A percentile compares a stretch with the other conserved stretches of the same genome.
These are phyloP conservation scores for Blastomyces gilchristii DNA, from an alignment of 2,329 filamentous ascomycete species.

Conservation along the genomic window DNA sequence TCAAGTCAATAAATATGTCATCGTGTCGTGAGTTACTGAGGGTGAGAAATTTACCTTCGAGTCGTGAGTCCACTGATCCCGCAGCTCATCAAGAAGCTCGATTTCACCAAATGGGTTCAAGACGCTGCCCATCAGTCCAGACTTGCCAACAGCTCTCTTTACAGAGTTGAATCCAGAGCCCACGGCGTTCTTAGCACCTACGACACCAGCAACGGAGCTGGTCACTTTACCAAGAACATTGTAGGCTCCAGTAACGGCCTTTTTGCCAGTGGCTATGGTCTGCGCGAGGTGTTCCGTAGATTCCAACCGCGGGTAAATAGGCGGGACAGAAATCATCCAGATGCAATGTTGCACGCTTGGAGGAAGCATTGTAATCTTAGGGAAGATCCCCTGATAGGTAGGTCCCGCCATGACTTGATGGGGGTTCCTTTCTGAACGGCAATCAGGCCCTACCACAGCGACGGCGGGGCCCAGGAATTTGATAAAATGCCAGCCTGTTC, in stretches of 20 bases:
- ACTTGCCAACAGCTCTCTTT: conserved; percentile 93
- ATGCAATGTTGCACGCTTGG: conserved; percentile 93
- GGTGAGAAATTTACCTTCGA: conserved; percentile 53
- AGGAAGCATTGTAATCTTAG: conserved; percentile 82
- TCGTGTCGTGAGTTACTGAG: neutral
- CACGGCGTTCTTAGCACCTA: conserved; percentile 88
- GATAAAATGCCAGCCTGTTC: conserved; percentile 97
- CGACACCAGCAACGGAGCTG: conserved; percentile 86
- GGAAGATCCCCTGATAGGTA: conserved; percentile 94
- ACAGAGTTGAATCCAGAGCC: conserved; percentile 87
- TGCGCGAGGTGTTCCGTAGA: conserved; percentile 84
- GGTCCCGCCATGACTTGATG: conserved; percentile 89
- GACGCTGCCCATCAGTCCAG: conserved; percentile 88
- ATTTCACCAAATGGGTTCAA: conserved; percentile 94
- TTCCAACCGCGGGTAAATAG: conserved; percentile 85
- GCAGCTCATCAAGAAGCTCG: conserved; percentile 83
- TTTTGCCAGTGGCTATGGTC: conserved; percentile 89
- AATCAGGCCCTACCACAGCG: conserved; percentile 81
- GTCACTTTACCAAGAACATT: conserved; percentile 93
- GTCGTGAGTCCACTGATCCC: conserved; percentile 97
- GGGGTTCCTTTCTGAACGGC: conserved; percentile 80
- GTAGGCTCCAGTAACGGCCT: conserved; percentile 90
- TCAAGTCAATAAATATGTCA: conserved; percentile 6
- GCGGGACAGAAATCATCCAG: conserved; percentile 85
- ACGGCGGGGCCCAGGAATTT: conserved; percentile 91